A percentile compares a stretch with the other conserved stretches of the same genome.
phyloP scores from a whole-genome alignment of 2,329 filamentous ascomycete species.

The Aspergillus amoenus region DNA sequence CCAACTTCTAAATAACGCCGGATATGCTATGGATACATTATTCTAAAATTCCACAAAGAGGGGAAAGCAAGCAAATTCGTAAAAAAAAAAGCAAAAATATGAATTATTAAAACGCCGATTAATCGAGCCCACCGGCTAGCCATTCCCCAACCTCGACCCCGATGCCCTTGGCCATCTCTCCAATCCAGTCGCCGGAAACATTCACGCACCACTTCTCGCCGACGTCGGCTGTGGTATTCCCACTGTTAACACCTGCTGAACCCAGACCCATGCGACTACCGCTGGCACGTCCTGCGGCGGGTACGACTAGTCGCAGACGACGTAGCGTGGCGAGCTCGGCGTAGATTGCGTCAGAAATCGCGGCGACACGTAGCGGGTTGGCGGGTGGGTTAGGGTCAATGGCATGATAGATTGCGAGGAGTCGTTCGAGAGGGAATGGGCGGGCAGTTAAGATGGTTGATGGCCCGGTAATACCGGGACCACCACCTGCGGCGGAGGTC shows the following conservation, averaged over 20 bases:
- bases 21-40: neutral
- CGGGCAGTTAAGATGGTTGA: constrained; percentile 42
- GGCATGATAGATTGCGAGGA: constrained; percentile 49
- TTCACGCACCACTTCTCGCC: constrained; percentile 51
- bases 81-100: neutral
- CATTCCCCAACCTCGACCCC: constrained; percentile 48
- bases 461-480: constrained; percentile 34
- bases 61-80: neutral
- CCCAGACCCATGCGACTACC: constrained; percentile 26
- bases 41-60: neutral
- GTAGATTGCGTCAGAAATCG: constrained; percentile 45
- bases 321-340: constrained; percentile 48
- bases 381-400: constrained; percentile 47
- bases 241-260: constrained; percentile 29
- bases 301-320: constrained; percentile 47
- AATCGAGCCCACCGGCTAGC: constrained; percentile 41
- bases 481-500: constrained; percentile 31
- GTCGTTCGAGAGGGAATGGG: constrained; percentile 47
- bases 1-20: neutral
- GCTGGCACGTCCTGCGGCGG: constrained; percentile 35
- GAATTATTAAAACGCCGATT: neutral
- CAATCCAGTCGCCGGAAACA: constrained; percentile 48
- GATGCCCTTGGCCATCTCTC: constrained; percentile 44
- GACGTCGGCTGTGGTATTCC: constrained; percentile 38
- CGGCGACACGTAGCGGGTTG: constrained; percentile 35